These are phyloP conservation scores for Prunus mongolica DNA, from an alignment of 306 rosid genomes.

Conservation along the genomic window DNA sequence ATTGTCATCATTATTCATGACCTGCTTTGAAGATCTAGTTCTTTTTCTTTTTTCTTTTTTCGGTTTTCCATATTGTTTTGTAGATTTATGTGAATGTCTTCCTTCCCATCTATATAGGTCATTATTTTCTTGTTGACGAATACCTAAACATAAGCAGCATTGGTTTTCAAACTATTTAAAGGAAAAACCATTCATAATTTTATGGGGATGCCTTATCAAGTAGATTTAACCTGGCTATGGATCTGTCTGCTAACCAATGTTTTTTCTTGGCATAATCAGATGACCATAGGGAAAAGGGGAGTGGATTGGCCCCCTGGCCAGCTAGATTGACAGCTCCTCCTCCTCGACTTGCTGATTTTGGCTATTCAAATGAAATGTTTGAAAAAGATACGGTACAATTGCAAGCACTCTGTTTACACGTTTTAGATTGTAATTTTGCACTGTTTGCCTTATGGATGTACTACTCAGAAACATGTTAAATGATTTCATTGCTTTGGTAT, in stretches of 20 bases:
- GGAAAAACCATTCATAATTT: background rate
- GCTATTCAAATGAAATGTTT: slow-evolving; percentile 79
- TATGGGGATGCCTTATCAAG: slow-evolving; percentile 11
- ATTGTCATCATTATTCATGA: no score
- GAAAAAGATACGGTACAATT: slow-evolving; percentile 75
- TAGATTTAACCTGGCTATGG: slow-evolving; percentile 2
- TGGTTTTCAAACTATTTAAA: background rate
- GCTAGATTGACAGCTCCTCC: slow-evolving; percentile 81
- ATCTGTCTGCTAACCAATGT: slow-evolving; percentile 14
- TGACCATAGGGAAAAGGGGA: slow-evolving; percentile 67
- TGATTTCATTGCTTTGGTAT: slow-evolving; percentile 13
- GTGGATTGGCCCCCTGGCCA: slow-evolving; percentile 97
- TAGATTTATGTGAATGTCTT: background rate
- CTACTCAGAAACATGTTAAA: background rate
- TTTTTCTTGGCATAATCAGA: slow-evolving; percentile 47
- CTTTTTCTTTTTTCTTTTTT: no score
- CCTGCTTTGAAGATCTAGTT: no score
- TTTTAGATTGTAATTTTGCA: slow-evolving; percentile 1
- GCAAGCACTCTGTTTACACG: slow-evolving; percentile 9
- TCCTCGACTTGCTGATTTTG: slow-evolving; percentile 91
- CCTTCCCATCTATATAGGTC: background rate
- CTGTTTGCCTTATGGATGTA: background rate
- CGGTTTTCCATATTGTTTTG: no score
- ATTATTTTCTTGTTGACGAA: background rate
- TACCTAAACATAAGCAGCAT: background rate